These are phyloP conservation scores for Botrytis deweyae DNA, from an alignment of 2,329 filamentous ascomycete species.

Conservation along the genomic window DNA sequence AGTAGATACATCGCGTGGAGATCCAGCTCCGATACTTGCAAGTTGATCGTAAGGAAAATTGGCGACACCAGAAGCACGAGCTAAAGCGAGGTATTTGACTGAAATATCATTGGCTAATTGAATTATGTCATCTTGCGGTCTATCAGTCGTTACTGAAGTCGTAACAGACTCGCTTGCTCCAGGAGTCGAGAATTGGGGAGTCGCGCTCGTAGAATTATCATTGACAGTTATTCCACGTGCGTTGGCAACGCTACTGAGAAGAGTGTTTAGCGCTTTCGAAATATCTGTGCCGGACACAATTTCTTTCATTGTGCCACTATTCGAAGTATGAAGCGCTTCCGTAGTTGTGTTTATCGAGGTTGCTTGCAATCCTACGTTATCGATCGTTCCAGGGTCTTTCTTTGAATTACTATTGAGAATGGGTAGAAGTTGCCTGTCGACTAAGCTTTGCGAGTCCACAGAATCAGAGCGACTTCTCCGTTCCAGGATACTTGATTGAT, in stretches of 20 bases:
- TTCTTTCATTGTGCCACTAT: neutral
- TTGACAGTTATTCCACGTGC: neutral
- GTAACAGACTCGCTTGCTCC: neutral
- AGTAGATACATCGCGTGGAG: neutral
- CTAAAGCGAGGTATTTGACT: neutral
- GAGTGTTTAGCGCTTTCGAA: neutral
- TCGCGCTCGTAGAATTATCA: neutral
- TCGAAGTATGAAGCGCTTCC: neutral
- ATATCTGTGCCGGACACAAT: neutral
- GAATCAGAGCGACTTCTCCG: too few relatives aligned
- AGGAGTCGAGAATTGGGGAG: neutral
- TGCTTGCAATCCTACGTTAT: neutral
- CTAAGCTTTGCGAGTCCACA: neutral
- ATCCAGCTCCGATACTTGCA: too few relatives aligned
- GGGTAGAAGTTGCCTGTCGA: neutral
- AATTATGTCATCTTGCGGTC: neutral
- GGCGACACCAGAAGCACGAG: neutral
- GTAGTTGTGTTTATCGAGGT: neutral
- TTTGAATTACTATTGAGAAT: neutral
- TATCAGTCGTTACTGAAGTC: neutral
- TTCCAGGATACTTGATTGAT: neutral
- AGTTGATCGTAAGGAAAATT: neutral
- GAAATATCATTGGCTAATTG: neutral
- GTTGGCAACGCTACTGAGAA: neutral
- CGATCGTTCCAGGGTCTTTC: neutral